Evolutionary conservation across 140 eudicot species (phyloP), one percentile per base, ranked within the genome.

Genomic region (Erigeron philadelphicus): DNA sequence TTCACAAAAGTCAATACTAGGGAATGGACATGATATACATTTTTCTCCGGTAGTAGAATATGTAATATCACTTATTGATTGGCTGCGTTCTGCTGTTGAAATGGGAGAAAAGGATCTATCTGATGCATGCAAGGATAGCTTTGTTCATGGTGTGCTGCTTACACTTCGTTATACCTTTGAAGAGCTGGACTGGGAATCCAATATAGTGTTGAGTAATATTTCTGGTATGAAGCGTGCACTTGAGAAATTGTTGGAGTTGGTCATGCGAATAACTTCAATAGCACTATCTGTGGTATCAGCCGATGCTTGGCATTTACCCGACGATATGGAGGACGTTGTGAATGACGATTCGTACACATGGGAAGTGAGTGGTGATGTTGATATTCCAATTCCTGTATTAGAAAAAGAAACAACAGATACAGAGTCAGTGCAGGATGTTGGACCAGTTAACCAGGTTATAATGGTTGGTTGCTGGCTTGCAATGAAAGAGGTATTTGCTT

Each of bases 391-490:
- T 21, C 56, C 72, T 56, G 50, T 31, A 9, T 61, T 68, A 5
- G 87, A 79, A 55, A 77, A 45, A 38, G 88, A 86, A 59, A 81
- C n/a, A 21, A 53, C 78, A 62, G 82, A 48, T 54, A 35, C 80
- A 10, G 68, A 79, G 43, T 25, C 38, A 43, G 74, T 41, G 68
- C 80, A 65, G 70, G 95, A 86, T 72, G 87, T 61, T 18, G 81
- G 95, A 65, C 88, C 93, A 8, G 73, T 95, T 23, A 93, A 81
- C 70, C 99, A 93, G 94, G 87, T 83, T 84, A 90, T 93, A 6
- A 93, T 93, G 99, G 99, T 93, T 75, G 97, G 99, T 48, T 89
- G 99, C 81, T 93, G 99, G 99, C 96, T 93, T 43, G 97, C 99
- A 10, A 93, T 93, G 99, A 93, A 93, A 87, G 99, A 93, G 99